Evolutionary conservation across 768 basidiomycete species (phyloP).

Genomic region (Neoboletus brunneissimus): DNA sequence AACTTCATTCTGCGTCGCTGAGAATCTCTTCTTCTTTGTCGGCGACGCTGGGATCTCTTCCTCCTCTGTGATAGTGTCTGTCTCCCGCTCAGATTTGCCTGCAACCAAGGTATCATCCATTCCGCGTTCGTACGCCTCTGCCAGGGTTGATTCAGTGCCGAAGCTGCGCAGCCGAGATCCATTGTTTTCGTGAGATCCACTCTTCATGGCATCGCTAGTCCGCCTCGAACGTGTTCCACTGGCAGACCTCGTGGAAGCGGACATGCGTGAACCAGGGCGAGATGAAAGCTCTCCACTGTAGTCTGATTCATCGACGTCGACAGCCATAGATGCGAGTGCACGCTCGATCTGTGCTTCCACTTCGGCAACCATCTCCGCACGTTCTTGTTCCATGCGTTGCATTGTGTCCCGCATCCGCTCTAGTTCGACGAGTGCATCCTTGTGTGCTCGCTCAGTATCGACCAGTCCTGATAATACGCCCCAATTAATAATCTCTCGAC

Average conservation of each 20-base stretch:
- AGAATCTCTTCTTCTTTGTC: conserved; percentile 73
- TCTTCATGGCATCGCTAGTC: conserved; percentile 56
- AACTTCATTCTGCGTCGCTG: conserved; percentile 60
- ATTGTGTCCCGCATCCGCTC: conserved; percentile 80
- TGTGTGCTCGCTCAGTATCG: conserved; percentile 80
- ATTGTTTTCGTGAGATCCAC: conserved; percentile 23
- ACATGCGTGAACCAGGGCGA: conserved; percentile 64
- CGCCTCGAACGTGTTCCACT: conserved; percentile 54
- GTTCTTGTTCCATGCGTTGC: conserved; percentile 86
- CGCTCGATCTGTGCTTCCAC: conserved; percentile 90
- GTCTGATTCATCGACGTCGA: conserved; percentile 72
- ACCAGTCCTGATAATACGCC: conserved; percentile 54
- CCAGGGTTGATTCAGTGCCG: conserved; percentile 77
- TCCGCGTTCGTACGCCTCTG: conserved; percentile 57
- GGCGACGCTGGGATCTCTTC: conserved; percentile 44
- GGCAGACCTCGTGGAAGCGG: conserved; percentile 46
- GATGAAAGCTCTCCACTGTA: conserved; percentile 56
- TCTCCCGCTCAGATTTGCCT: conserved; percentile 41
- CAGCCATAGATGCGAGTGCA: conserved; percentile 81
- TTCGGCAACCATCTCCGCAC: conserved; percentile 88
- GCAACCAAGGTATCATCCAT: conserved; percentile 37
- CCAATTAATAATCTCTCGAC: background rate
- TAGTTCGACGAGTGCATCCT: conserved; percentile 76
- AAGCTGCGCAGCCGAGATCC: conserved; percentile 60
- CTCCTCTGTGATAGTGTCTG: conserved; percentile 58